phyloP scores from a whole-genome alignment of 1,284 basidiomycete genomes.

The Bondarzewia mesenterica region DNA sequence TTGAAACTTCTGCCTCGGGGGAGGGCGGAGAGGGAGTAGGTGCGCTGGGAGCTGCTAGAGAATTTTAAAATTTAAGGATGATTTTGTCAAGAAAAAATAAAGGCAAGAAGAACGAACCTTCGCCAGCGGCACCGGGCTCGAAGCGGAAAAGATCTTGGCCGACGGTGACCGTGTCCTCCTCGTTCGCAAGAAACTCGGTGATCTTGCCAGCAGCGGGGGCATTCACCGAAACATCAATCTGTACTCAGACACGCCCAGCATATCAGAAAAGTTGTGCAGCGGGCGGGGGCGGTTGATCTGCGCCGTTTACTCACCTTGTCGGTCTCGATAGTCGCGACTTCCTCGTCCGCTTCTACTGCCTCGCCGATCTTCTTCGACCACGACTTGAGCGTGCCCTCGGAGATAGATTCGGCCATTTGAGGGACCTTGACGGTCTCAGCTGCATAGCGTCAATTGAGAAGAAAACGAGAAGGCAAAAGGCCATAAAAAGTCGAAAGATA shows the following conservation, averaged over 20 bases:
- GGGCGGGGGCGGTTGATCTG: too few relatives aligned
- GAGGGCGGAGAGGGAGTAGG: slow-evolving; percentile 14
- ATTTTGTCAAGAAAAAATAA: neutral
- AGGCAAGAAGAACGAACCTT: slow-evolving; percentile 26
- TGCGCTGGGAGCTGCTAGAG: slow-evolving; percentile 13
- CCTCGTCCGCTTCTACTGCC: slow-evolving; percentile 86
- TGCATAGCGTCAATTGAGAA: slow-evolving; percentile 19
- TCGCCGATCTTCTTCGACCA: slow-evolving; percentile 96
- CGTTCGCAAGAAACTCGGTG: slow-evolving; percentile 77
- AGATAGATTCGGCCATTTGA: slow-evolving; percentile 98
- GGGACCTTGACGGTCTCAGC: slow-evolving; percentile 94
- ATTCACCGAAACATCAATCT: slow-evolving; percentile 98
- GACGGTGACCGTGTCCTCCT: slow-evolving; percentile 92
- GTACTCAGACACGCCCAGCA: slow-evolving; percentile 1
- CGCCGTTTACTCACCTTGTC: slow-evolving; percentile 77
- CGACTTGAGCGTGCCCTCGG: slow-evolving; percentile 93
- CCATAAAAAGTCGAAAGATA: too few relatives aligned
- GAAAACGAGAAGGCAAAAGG: too few relatives aligned
- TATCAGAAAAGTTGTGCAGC: too few relatives aligned
- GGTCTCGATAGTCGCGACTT: slow-evolving; percentile 97
- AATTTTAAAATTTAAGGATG: neutral
- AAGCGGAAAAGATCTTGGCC: slow-evolving; percentile 94
- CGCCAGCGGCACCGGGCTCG: slow-evolving; percentile 74
- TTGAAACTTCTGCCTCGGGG: slow-evolving; percentile 22
- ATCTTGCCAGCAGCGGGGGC: slow-evolving; percentile 88